Evolutionary conservation across 305 asterid species (phyloP).

Genomic region (Ruellia speciosa): DNA sequence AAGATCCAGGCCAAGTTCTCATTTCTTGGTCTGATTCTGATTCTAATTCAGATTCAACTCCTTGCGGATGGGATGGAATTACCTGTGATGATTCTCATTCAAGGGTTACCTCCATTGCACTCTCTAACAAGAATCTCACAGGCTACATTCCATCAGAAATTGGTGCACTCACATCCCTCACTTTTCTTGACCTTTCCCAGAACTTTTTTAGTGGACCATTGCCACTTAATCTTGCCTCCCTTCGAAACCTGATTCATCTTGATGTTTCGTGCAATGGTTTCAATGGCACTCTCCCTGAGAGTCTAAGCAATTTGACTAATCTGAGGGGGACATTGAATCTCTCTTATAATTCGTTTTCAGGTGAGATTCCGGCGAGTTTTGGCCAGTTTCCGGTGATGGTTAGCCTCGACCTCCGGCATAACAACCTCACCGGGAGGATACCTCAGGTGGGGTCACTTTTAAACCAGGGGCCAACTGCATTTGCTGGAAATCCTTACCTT

Average conservation of each 20-base stretch:
- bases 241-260: conserved; percentile 47
- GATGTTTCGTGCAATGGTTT: conserved; percentile 70
- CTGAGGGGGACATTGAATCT: conserved; percentile 73
- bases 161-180: conserved; percentile 61
- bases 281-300: conserved; percentile 61
- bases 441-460: conserved; percentile 73
- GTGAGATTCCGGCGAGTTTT: conserved; percentile 65
- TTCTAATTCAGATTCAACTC: conserved; percentile 47
- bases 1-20: conserved; percentile 56
- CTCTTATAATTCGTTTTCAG: conserved; percentile 63
- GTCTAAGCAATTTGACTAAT: conserved; percentile 41
- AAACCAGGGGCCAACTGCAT: conserved; percentile 98
- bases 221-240: conserved; percentile 51
- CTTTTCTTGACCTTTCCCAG: conserved; percentile 58
- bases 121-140: conserved; percentile 50
- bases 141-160: conserved; percentile 92
- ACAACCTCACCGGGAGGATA: conserved; percentile 75
- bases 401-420: conserved; percentile 62
- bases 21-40: conserved; percentile 61
- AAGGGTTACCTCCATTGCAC: conserved; percentile 52
- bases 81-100: conserved; percentile 44
- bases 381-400: conserved; percentile 72
- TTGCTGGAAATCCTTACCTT: conserved; percentile 66
- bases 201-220: conserved; percentile 62
- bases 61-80: conserved; percentile 81